Percentiles rank a stretch among this genome's conserved stretches.
Conservation (phyloP, 176 grass and related monocot species). For the Dactylis glomerata region DNA sequence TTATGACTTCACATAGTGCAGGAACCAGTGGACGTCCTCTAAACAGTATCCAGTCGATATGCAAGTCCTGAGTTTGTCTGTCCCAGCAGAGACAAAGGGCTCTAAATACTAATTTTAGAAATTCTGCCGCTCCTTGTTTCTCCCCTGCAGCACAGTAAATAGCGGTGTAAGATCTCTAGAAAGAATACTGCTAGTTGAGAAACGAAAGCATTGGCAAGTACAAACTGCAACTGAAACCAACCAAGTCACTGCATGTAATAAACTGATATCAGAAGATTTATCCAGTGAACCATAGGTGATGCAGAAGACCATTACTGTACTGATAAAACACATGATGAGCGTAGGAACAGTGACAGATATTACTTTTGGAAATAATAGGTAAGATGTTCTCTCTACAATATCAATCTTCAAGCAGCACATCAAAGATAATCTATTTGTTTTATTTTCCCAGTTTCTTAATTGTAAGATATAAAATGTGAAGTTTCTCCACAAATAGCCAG, state of each 20-base stretch:
- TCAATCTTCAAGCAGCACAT: background rate
- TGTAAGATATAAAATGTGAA: background rate
- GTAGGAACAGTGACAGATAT: background rate
- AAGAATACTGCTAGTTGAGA: background rate
- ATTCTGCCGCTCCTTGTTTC: slow-evolving; percentile 94
- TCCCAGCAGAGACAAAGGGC: slow-evolving; percentile 98
- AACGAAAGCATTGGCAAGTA: background rate
- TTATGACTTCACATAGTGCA: slow-evolving; percentile 92
- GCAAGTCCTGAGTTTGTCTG: slow-evolving; percentile 96
- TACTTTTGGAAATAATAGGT: background rate
- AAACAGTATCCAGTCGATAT: slow-evolving; percentile 93
- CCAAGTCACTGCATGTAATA: background rate
- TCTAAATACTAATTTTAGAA: slow-evolving; percentile 96
- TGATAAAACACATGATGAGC: background rate
- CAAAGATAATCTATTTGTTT: background rate
- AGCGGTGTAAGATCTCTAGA: slow-evolving; percentile 7
- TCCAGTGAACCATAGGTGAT: background rate
- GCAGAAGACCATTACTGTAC: slow-evolving; percentile 9
- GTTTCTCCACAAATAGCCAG: background rate
- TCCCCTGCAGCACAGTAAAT: slow-evolving; percentile 60
- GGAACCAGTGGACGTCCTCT: slow-evolving; percentile 85
- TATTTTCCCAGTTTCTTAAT: background rate
- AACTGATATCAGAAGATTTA: background rate
- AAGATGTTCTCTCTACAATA: background rate
- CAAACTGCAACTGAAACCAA: background rate